phyloP scores from a whole-genome alignment of 2,329 filamentous ascomycete genomes.

The Aspergillus transmontanensis region DNA sequence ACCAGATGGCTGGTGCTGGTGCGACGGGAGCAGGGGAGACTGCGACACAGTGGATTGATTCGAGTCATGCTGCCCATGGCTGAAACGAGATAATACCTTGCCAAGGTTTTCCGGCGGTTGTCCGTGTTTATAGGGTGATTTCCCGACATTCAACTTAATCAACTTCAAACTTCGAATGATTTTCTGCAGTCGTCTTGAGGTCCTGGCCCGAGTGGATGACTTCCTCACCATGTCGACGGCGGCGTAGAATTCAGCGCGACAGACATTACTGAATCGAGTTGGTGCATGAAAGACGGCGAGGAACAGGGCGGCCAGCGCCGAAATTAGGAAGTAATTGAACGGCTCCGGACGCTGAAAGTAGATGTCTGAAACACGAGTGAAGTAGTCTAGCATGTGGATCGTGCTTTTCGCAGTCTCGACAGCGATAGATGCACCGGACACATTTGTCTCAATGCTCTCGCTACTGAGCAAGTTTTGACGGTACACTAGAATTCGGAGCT shows the following conservation, averaged over 20 bases:
- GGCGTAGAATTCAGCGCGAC: constrained; percentile 51
- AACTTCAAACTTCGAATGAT: constrained; percentile 61
- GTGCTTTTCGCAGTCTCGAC: constrained; percentile 45
- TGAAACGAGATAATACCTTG: neutral
- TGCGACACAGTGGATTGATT: neutral
- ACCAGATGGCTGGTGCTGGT: constrained; percentile 12
- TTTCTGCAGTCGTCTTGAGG: constrained; percentile 60
- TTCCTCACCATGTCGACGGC: constrained; percentile 62
- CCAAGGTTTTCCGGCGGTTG: neutral
- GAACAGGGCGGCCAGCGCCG: constrained; percentile 44
- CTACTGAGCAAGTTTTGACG: constrained; percentile 46
- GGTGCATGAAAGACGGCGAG: constrained; percentile 52
- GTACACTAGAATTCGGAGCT: constrained; percentile 50
- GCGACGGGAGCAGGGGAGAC: constrained; percentile 7
- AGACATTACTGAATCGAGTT: constrained; percentile 42
- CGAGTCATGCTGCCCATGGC: neutral
- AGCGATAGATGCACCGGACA: constrained; percentile 41
- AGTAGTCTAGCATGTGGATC: constrained; percentile 41
- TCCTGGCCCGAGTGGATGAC: constrained; percentile 58
- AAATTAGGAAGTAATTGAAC: constrained; percentile 48
- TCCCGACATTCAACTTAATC: constrained; percentile 54
- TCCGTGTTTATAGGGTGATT: neutral
- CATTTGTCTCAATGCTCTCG: constrained; percentile 40
- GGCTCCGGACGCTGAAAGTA: constrained; percentile 44
- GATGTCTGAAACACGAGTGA: constrained; percentile 40